Evolutionary conservation across 257 asterid species (phyloP).

Genomic region (Nicotiana tomentosiformis): DNA sequence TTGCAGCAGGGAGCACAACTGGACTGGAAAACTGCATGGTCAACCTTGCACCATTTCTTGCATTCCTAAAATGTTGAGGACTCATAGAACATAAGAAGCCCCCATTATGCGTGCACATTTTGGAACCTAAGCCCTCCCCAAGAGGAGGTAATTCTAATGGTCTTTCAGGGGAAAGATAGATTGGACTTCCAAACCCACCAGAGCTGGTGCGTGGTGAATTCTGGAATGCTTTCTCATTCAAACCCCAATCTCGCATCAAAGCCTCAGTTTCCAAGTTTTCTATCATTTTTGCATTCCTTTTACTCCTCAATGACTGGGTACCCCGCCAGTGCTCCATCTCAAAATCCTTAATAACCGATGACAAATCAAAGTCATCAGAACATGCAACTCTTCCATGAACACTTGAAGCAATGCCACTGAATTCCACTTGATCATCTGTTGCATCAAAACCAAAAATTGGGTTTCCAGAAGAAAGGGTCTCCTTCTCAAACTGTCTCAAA

Average conservation of each 20-base stretch:
- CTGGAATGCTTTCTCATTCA: constrained; percentile 58
- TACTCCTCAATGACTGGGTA: constrained; percentile 40
- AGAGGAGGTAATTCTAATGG: constrained; percentile 44
- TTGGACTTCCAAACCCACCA: constrained; percentile 93
- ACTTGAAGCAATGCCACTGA: constrained; percentile 15
- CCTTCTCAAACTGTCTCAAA: constrained; percentile 35
- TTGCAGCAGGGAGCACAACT: constrained; percentile 51
- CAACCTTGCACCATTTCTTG: constrained; percentile 63
- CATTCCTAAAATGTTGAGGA: constrained; percentile 59
- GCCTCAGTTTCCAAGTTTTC: constrained; percentile 80
- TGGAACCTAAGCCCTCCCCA: constrained; percentile 64
- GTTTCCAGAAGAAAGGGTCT: constrained; percentile 16
- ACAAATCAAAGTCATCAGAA: constrained; percentile 51
- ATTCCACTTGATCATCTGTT: constrained; percentile 23
- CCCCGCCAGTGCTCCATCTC: constrained; percentile 25
- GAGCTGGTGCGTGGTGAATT: constrained; percentile 39
- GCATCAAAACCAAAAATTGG: constrained; percentile 29
- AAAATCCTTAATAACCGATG: constrained; percentile 36
- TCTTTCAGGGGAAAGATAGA: constrained; percentile 53
- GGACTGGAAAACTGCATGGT: constrained; percentile 69
- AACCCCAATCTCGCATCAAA: constrained; percentile 74
- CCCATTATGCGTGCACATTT: constrained; percentile 35
- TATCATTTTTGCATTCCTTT: constrained; percentile 51
- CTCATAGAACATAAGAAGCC: constrained; percentile 66
- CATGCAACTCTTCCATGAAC: constrained; percentile 24